Percentiles rank a stretch among this genome's conserved stretches.
Conservation (phyloP, 2,329 filamentous ascomycete species). For the Byssoonygena ceratinophila region DNA sequence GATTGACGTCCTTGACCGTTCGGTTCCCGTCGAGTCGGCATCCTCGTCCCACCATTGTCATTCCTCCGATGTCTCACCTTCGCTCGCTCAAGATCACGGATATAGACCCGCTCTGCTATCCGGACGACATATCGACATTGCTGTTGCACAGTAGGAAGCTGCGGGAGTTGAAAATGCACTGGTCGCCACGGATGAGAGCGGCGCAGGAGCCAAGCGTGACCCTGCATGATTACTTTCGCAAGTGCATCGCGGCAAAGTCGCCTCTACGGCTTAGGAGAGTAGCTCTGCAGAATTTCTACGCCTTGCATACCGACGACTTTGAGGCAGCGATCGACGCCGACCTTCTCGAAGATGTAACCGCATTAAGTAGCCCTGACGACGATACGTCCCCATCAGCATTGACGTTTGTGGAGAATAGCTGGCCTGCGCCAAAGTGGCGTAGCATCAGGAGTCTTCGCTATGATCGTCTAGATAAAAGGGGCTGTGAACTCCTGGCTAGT, state of each 20-base stretch:
- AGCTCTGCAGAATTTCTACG: slow-evolving; percentile 49
- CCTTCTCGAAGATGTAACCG: slow-evolving; percentile 40
- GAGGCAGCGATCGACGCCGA: slow-evolving; percentile 35
- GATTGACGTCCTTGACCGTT: slow-evolving; percentile 45
- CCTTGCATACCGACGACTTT: slow-evolving; percentile 41
- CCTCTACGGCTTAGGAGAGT: slow-evolving; percentile 42
- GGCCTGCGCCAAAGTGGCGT: slow-evolving; percentile 33
- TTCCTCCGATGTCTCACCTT: slow-evolving; percentile 49
- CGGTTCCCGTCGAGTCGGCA: slow-evolving; percentile 47
- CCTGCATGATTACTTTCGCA: slow-evolving; percentile 47
- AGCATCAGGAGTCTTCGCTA: slow-evolving; percentile 41
- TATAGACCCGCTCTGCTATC: slow-evolving; percentile 54
- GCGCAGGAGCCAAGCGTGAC: slow-evolving; percentile 48
- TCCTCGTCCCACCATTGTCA: slow-evolving; percentile 46
- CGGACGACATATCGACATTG: slow-evolving; percentile 51
- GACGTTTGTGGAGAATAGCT: slow-evolving; percentile 48
- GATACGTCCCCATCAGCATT: slow-evolving; percentile 29
- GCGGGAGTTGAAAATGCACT: slow-evolving; percentile 47
- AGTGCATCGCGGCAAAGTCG: slow-evolving; percentile 40
- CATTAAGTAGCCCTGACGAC: slow-evolving; percentile 44
- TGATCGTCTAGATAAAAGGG: slow-evolving; percentile 40
- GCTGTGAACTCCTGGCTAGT: slow-evolving; percentile 34
- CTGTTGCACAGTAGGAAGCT: slow-evolving; percentile 46
- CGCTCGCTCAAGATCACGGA: slow-evolving; percentile 45
- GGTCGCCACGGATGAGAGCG: slow-evolving; percentile 51